Conservation (phyloP, 495 filamentous ascomycete genomes). For the Hapsidospora chrysogenum region DNA sequence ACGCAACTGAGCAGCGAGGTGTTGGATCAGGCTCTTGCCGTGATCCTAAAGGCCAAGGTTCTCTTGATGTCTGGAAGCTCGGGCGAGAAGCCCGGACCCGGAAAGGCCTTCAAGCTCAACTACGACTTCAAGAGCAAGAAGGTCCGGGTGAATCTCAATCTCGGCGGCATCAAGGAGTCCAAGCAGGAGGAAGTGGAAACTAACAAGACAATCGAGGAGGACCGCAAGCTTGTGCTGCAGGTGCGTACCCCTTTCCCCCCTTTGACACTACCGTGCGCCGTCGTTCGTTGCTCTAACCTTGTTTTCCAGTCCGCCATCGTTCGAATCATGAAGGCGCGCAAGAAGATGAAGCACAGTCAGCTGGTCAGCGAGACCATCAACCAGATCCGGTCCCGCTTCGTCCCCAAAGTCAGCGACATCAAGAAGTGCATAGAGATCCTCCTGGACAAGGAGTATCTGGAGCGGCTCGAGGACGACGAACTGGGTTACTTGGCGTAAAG, state of each 20-base stretch:
- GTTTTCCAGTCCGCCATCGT: slow-evolving; percentile 79
- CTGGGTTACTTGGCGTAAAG: slow-evolving; percentile 72
- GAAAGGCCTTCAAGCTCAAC: slow-evolving; percentile 66
- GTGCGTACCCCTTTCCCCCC: slow-evolving; percentile 34
- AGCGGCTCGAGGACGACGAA: slow-evolving; percentile 86
- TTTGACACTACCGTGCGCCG: background rate
- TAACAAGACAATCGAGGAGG: slow-evolving; percentile 98
- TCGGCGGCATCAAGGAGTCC: slow-evolving; percentile 82
- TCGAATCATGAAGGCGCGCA: slow-evolving; percentile 97
- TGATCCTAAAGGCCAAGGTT: slow-evolving; percentile 85
- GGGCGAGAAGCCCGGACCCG: slow-evolving; percentile 48
- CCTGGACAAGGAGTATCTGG: slow-evolving; percentile 97
- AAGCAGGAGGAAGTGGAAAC: slow-evolving; percentile 94
- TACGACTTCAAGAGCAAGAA: slow-evolving; percentile 96
- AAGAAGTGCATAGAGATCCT: slow-evolving; percentile 99
- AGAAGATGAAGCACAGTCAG: slow-evolving; percentile 92
- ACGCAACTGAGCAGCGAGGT: slow-evolving; percentile 66
- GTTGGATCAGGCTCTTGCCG: slow-evolving; percentile 66
- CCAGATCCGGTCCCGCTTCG: slow-evolving; percentile 88
- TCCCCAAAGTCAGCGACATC: slow-evolving; percentile 84
- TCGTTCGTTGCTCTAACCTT: slow-evolving; percentile 16
- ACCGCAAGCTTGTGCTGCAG: slow-evolving; percentile 90
- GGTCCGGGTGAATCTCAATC: slow-evolving; percentile 88
- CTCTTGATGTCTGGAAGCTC: slow-evolving; percentile 37
- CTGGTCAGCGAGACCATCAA: slow-evolving; percentile 87